Conservation (phyloP, 2,329 filamentous ascomycete genomes). For the Curvularia sp. region DNA sequence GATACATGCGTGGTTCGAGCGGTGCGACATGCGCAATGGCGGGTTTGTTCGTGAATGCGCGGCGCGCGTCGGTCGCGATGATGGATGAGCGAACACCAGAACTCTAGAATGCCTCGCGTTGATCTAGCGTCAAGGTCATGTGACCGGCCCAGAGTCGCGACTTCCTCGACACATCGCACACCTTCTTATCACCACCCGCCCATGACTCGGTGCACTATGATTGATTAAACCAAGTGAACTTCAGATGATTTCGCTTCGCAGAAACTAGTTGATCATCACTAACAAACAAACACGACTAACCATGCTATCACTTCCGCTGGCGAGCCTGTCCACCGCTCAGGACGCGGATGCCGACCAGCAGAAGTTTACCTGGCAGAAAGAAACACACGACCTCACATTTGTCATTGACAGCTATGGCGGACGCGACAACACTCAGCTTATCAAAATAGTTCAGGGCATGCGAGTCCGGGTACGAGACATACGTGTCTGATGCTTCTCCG, state of each 20-base stretch:
- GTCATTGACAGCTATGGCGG: slow-evolving; percentile 43
- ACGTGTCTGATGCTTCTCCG: slow-evolving; percentile 3
- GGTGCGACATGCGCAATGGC: slow-evolving; percentile 34
- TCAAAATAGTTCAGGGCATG: slow-evolving; percentile 52
- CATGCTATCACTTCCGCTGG: slow-evolving; percentile 43
- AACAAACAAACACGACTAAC: slow-evolving; percentile 13
- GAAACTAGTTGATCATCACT: slow-evolving; percentile 8
- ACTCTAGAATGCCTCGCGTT: slow-evolving; percentile 34
- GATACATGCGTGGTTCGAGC: slow-evolving; percentile 31
- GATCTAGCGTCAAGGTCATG: slow-evolving; percentile 24
- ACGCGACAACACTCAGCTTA: slow-evolving; percentile 35
- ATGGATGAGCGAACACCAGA: slow-evolving; percentile 42
- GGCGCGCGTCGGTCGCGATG: slow-evolving; percentile 43
- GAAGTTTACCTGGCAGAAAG: slow-evolving; percentile 48
- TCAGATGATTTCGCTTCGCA: neutral
- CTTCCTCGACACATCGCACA: slow-evolving; percentile 22
- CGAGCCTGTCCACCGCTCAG: slow-evolving; percentile 44
- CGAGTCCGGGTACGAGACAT: slow-evolving; percentile 52
- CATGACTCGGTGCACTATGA: neutral
- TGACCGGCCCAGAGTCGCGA: slow-evolving; percentile 22
- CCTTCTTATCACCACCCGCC: neutral
- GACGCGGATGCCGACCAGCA: slow-evolving; percentile 38
- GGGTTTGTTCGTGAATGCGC: slow-evolving; percentile 33
- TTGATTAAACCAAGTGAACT: neutral
- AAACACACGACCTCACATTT: slow-evolving; percentile 40